Base-by-base conservation (phyloP, 352 stramenopile genomes). In the Pythium sp. region DNA sequence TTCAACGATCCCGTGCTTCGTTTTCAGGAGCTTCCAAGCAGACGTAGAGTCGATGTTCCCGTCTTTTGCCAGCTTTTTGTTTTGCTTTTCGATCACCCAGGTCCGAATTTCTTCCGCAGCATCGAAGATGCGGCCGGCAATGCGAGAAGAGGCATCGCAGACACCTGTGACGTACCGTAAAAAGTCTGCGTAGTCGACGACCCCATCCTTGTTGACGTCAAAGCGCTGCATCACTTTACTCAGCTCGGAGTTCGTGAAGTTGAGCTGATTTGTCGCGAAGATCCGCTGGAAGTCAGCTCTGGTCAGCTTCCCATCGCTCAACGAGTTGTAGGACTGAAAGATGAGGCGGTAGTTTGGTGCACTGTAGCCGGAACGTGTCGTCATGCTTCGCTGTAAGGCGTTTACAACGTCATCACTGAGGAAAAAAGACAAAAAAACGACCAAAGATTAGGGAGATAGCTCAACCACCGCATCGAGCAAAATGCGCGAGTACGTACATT, bases 181-280 rank as follows among this genome's bases (percentile, higher is more conserved):
- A 47, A 94, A 94, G 63, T 93, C 84, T 12, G 80, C 69, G 62
- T 93, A 94, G 66, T 93, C 84, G 12, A 94, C 83, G 22, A 92
- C 68, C 1, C 84, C 84, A 56, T 94, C 86, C 54, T 80, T 80
- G 69, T 93, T 92, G 36, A 89, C 72, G 32, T 94, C 86, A 59
- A 94, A 89, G 8, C 84, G 81, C 56, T 91, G 81, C n/a, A 92
- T 90, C 43, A 93, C 82, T 78, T 91, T 91, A 51, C 81, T 81
- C 15, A 94, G 65, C 53, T 94, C 86, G 20, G 70, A 72, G 61
- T 90, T 90, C 9, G 80, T 89, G 43, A 92, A 90, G 56, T 77
- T 89, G 56, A 92, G 70, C 51, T 93, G 85, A 49, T 89, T 89
- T 0, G 72, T 74, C 7, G 84, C 84, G 28, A 93, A 81, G 24